phyloP scores from a whole-genome alignment of 2,329 filamentous ascomycete genomes.

The Pseudocercospora crystallina region DNA sequence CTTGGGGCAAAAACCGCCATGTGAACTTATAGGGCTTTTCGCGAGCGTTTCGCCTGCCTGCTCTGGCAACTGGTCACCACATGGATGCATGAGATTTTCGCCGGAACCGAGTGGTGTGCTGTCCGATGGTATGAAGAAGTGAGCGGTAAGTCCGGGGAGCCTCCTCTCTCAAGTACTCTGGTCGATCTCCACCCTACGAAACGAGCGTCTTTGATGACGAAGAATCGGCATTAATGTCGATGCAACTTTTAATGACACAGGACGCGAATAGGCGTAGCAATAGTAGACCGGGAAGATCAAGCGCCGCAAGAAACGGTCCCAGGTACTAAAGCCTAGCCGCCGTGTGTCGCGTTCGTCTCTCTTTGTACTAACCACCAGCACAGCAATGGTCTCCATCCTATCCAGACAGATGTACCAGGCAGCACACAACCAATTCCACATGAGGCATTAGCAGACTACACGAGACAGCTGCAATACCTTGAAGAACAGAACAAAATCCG shows the following conservation, averaged over 20 bases:
- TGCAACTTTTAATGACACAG: constrained; percentile 6
- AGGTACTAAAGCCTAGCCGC: not conserved
- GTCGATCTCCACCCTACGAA: no score
- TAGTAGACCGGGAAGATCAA: not conserved
- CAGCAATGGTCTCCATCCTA: not conserved
- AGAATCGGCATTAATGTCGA: constrained; percentile 3
- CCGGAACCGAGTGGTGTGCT: not conserved
- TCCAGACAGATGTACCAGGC: not conserved
- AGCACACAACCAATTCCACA: no score
- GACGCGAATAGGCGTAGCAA: not conserved
- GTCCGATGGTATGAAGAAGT: not conserved
- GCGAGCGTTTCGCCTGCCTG: no score
- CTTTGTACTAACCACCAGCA: not conserved
- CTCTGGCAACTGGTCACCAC: no score
- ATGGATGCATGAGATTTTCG: no score
- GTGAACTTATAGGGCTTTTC: no score
- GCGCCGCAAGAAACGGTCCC: not conserved
- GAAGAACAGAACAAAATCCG: constrained; percentile 7
- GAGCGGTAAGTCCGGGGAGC: no score
- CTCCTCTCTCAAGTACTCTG: no score
- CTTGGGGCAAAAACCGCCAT: no score
- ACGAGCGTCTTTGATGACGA: no score
- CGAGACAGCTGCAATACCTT: constrained; percentile 1
- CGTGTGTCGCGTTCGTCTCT: no score
- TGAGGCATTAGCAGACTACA: constrained; percentile 4